Evolutionary conservation across 2,329 filamentous ascomycete genomes (phyloP).

Genomic region (Paecilomyces niveus): DNA sequence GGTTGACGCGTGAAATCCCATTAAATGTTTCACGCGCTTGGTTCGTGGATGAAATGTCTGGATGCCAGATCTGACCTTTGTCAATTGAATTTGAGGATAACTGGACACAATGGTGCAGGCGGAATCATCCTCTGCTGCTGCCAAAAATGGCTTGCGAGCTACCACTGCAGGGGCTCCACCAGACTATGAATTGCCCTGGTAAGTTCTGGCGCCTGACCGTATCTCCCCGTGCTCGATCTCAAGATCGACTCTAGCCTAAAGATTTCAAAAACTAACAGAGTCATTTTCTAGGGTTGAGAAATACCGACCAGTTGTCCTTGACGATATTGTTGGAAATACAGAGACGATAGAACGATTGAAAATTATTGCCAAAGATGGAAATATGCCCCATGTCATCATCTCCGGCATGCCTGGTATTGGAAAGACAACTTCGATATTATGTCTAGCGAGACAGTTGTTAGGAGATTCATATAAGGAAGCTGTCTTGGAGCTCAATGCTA

Average conservation of each 20-base stretch:
- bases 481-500: slow-evolving; percentile 91
- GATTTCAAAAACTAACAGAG: background rate
- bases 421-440: slow-evolving; percentile 93
- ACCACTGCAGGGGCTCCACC: slow-evolving; percentile 32
- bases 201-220: slow-evolving; percentile 4
- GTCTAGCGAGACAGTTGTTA: slow-evolving; percentile 82
- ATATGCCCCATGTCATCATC: slow-evolving; percentile 99
- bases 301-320: slow-evolving; percentile 87
- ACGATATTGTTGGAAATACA: slow-evolving; percentile 95
- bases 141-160: slow-evolving; percentile 34
- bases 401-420: slow-evolving; percentile 99
- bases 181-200: slow-evolving; percentile 46
- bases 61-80: background rate
- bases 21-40: background rate
- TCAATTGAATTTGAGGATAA: background rate
- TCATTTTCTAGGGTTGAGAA: slow-evolving; percentile 79
- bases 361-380: slow-evolving; percentile 96
- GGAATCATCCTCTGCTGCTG: slow-evolving; percentile 40
- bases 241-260: background rate
- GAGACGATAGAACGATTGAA: slow-evolving; percentile 96
- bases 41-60: background rate
- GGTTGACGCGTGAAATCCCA: background rate
- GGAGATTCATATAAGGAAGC: slow-evolving; percentile 96
- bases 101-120: slow-evolving; percentile 33
- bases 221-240: background rate